Evolutionary conservation across 805 yeast species (phyloP), one percentile per base, ranked within the genome.

Genomic region (Schizosaccharomyces pombe): DNA sequence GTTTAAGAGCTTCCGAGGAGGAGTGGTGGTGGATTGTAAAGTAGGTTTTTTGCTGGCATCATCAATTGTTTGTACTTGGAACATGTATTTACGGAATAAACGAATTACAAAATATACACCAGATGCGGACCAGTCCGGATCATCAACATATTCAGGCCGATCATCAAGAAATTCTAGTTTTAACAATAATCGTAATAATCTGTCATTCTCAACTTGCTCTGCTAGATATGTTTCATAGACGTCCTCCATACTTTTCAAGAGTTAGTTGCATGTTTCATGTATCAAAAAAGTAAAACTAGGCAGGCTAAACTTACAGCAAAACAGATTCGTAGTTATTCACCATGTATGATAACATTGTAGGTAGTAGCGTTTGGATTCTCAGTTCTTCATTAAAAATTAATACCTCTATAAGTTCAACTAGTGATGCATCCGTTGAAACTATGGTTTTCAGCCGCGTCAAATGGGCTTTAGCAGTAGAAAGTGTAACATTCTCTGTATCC

Each of bases 61-160:
- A 54, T 80, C 87, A 64, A 85, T 85, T 40, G 72, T 75, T 63
- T 85, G 94, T 32, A 43, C 11, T 62, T 83, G 91, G 68, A 87
- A 91, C 2, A 86, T 80, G 62, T 77, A 84, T 65, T 87, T 93
- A 55, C 80, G 74, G 66, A 91, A 91, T 55, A 89, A 67, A 60
- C 77, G 28, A 31, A 49, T 75, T 57, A 83, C 70, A 24, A 83
- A 78, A 60, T 82, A 84, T 56, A 80, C 69, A 57, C 76, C 82
- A 9, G 94, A 93, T 6, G 82, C 74, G 59, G 80, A 86, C 1
- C 80, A 74, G 86, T 87, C 80, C 22, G 73, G 67, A 2, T 66
- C 65, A 14, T 70, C 66, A 59, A 75, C 79, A 54, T 73, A 70
- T 59, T 81, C 91, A 8, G 89, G 83, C 57, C 89, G 72, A 58